phyloP scores from a whole-genome alignment of 2,329 filamentous ascomycete species.

The Aspergillus udagawae region DNA sequence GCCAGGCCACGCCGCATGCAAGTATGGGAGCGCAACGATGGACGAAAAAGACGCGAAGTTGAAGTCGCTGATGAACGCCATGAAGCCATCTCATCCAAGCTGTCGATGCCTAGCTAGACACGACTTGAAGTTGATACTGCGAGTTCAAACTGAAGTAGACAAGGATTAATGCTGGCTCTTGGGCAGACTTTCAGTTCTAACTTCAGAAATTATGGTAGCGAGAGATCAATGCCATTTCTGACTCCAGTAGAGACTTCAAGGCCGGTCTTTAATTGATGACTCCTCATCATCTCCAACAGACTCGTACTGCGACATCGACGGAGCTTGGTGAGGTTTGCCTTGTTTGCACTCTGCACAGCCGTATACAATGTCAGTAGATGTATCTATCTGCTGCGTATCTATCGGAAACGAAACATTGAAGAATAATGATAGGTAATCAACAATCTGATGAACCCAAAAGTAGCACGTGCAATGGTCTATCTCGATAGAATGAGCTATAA shows the following conservation, averaged over 20 bases:
- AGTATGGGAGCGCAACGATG: conserved; percentile 7
- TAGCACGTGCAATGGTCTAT: not conserved
- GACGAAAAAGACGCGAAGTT: conserved; percentile 13
- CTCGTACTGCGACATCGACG: not conserved
- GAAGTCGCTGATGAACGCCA: conserved; percentile 6
- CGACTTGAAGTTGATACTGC: not conserved
- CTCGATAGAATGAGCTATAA: not conserved
- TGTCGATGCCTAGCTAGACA: not conserved
- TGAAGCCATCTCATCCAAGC: conserved; percentile 7
- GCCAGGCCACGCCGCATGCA: conserved; percentile 18
- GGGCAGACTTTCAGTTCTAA: not conserved
- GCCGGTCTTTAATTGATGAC: not conserved
- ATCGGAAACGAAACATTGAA: not conserved
- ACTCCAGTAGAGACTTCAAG: not conserved
- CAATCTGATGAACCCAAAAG: not conserved
- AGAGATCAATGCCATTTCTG: not conserved
- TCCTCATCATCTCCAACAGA: not conserved
- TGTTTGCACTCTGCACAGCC: not conserved
- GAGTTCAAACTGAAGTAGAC: not conserved
- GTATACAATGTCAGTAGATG: no score
- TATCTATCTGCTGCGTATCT: not conserved
- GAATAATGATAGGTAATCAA: not conserved
- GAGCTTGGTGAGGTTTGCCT: not conserved
- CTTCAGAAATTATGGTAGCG: no score
- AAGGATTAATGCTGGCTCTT: not conserved